Base-by-base conservation (phyloP, 768 basidiomycete genomes). In the Hysterangium stoloniferum region DNA sequence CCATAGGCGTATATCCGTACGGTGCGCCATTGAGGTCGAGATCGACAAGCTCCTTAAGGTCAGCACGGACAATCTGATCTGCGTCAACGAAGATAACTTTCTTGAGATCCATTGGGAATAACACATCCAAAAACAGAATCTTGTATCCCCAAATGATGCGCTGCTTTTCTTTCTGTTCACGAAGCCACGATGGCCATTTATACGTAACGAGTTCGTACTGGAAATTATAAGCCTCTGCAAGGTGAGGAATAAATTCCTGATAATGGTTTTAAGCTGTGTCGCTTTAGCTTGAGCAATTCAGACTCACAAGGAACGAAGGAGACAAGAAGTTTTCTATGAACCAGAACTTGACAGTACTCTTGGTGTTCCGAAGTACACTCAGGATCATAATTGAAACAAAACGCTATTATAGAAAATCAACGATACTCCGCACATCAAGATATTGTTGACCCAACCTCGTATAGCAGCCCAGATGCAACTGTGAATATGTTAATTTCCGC, bases 241-340 rank as follows among this genome's bases (percentile, higher is more conserved):
- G 79, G 59, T 91, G 86, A 0, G 94, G 95, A 46, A 96, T 86
- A 65, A 96, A 94, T 77, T 91, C 91, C 89, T 94, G 61, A 48
- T 37, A 32, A 25, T 54, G 29, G 44, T 40, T 35, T 38, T 43
- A 17, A 32, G 36, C 11, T 36, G 34, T 9, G 7, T 2, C 48
- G 12, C 8, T 33, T 50, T 12, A 7, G 4, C n/a, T 6, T 13
- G 15, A 29, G 15, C 20, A 12, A 54, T 28, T 29, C 41, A 3
- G 6, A 70, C 79, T 58, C 57, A 90, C 92, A 52, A 97, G 68
- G 78, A 99, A 99, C 0, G 93, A 87, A 0, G 95, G 96, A 0
- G 95, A 98, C 12, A 98, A 76, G 77, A 99, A 99, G 69, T 99
- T 98, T 64, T 96, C 89, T 56, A 99, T 98, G 68, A 98, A 98